phyloP scores from a whole-genome alignment of 345 rosid genomes.

The Chamaenerion angustifolium region DNA sequence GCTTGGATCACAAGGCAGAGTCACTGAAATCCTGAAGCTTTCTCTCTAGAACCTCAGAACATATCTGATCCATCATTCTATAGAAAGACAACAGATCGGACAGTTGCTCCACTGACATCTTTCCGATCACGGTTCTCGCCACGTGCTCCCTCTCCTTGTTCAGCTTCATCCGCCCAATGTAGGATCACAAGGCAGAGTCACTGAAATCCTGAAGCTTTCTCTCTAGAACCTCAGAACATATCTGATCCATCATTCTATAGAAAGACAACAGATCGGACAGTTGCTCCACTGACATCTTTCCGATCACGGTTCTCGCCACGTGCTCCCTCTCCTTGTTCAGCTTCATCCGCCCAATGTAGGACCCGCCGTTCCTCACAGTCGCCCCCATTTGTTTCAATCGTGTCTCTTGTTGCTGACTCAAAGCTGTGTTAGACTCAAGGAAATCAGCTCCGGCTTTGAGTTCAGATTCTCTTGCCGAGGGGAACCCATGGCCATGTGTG shows the following conservation, averaged over 20 bases:
- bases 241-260: conserved; percentile 64
- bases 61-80: conserved; percentile 62
- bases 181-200: conserved; percentile 23
- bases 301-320: conserved; percentile 45
- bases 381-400: conserved; percentile 94
- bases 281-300: conserved; percentile 58
- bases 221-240: conserved; percentile 68
- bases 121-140: conserved; percentile 51
- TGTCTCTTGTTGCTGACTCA: conserved; percentile 60
- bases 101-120: conserved; percentile 56
- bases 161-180: conserved; percentile 38
- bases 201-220: conserved; percentile 30
- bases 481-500: conserved; percentile 21
- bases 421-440: conserved; percentile 64
- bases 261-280: conserved; percentile 67
- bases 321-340: conserved; percentile 51
- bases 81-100: conserved; percentile 74
- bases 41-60: conserved; percentile 55
- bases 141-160: conserved; percentile 51
- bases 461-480: conserved; percentile 38
- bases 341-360: conserved; percentile 41
- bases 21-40: conserved; percentile 41
- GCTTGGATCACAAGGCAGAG: conserved; percentile 3
- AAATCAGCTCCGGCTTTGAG: conserved; percentile 62
- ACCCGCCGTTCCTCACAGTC: conserved; percentile 67